Evolutionary conservation across 2,329 filamentous ascomycete genomes (phyloP).

Genomic region (Incumbomyces lentus): DNA sequence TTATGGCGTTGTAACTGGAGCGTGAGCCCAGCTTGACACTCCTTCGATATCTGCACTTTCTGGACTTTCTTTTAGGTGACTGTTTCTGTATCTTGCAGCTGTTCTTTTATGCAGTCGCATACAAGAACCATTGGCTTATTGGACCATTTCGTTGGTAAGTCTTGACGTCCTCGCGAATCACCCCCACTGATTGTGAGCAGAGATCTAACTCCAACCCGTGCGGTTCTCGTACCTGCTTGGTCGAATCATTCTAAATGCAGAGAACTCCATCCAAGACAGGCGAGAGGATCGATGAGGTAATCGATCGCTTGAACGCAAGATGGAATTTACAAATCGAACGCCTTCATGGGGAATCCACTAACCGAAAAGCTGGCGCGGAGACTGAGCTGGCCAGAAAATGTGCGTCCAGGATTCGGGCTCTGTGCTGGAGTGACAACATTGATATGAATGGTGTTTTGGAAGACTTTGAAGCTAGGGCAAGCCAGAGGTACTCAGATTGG

Average conservation of each 20-base stretch:
- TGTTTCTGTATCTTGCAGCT: no score
- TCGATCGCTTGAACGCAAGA: conserved; percentile 26
- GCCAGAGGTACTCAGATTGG: conserved; percentile 16
- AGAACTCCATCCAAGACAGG: conserved; percentile 13
- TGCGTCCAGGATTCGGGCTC: conserved; percentile 22
- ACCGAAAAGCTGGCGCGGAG: conserved; percentile 10
- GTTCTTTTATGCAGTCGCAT: no score
- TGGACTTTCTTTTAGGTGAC: no score
- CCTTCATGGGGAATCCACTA: conserved; percentile 10
- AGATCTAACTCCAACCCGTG: no score
- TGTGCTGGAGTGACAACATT: conserved; percentile 23
- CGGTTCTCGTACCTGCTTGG: no score
- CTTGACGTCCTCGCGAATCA: no score
- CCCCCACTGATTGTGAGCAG: no score
- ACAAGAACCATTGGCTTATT: no score
- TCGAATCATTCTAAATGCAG: neutral
- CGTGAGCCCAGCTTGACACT: no score
- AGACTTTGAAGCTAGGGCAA: conserved; percentile 26
- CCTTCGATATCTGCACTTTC: no score
- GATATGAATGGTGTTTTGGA: conserved; percentile 21
- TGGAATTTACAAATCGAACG: conserved; percentile 28
- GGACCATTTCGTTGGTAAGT: no score
- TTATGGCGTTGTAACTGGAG: no score
- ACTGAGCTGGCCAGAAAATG: conserved; percentile 18
- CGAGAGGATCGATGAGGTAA: conserved; percentile 16